A percentile compares a stretch with the other conserved stretches of the same genome.
Conservation (phyloP, 352 stramenopile genomes). For the Lagenidium sp. region DNA sequence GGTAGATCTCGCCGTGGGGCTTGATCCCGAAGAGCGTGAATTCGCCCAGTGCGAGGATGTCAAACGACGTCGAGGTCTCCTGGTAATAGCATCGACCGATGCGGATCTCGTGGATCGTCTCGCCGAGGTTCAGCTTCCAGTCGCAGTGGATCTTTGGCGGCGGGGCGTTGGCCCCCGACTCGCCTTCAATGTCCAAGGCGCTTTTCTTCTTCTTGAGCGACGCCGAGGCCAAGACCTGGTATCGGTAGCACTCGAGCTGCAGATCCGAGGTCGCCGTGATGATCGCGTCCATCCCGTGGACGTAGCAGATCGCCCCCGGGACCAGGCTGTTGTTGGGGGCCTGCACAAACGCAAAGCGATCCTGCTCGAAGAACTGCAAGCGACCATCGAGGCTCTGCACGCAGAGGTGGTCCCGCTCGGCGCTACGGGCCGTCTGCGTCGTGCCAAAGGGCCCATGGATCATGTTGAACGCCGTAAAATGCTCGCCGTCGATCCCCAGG, state of each 20-base stretch:
- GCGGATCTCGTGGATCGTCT: slow-evolving; percentile 51
- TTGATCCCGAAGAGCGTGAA: slow-evolving; percentile 75
- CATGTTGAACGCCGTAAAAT: slow-evolving; percentile 91
- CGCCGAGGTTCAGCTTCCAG: slow-evolving; percentile 61
- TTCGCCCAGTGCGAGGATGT: slow-evolving; percentile 79
- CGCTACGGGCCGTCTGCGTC: slow-evolving; percentile 1
- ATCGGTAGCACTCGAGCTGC: slow-evolving; percentile 83
- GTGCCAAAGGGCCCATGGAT: slow-evolving; percentile 70
- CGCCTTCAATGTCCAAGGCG: slow-evolving; percentile 32
- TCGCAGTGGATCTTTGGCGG: slow-evolving; percentile 42
- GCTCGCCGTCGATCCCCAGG: slow-evolving; percentile 80
- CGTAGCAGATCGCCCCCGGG: slow-evolving; percentile 76
- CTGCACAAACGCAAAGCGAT: slow-evolving; percentile 81
- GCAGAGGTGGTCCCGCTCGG: slow-evolving; percentile 72
- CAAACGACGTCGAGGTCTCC: slow-evolving; percentile 44
- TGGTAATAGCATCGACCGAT: slow-evolving; percentile 36
- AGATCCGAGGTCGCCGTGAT: slow-evolving; percentile 75
- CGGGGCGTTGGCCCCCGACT: slow-evolving; percentile 15
- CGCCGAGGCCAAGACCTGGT: slow-evolving; percentile 71
- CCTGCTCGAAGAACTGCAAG: slow-evolving; percentile 90
- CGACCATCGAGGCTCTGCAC: slow-evolving; percentile 88
- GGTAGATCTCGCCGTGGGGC: slow-evolving; percentile 58
- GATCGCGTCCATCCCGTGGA: slow-evolving; percentile 68
- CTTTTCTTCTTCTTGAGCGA: slow-evolving; percentile 54
- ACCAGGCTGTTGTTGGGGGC: slow-evolving; percentile 77